Conservation (phyloP, 495 filamentous ascomycete species). For the Tuber microsphaerosporum region DNA sequence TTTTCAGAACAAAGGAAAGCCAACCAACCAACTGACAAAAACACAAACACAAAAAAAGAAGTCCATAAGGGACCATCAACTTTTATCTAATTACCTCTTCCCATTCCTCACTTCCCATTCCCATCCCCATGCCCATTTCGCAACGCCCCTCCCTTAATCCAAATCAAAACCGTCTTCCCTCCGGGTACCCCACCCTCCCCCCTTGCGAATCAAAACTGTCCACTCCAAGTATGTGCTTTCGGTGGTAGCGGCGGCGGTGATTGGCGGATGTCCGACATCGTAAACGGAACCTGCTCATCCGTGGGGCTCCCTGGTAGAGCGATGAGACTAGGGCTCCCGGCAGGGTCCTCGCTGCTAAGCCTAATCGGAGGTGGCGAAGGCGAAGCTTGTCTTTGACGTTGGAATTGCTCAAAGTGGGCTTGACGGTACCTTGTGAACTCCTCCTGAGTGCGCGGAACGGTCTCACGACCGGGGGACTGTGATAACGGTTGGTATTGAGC, state of each 20-base stretch:
- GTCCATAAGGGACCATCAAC: background rate
- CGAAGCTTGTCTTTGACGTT: background rate
- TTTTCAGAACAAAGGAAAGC: background rate
- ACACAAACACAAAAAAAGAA: background rate
- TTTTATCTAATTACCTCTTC: background rate
- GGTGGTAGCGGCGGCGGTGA: background rate
- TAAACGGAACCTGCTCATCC: background rate
- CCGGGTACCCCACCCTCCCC: background rate
- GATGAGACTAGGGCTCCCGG: background rate
- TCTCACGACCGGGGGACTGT: background rate
- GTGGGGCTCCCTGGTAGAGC: background rate
- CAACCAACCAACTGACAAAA: background rate
- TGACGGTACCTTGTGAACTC: background rate
- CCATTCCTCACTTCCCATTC: background rate
- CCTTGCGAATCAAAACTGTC: background rate
- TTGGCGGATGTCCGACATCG: background rate
- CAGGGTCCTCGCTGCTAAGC: background rate
- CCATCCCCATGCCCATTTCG: background rate
- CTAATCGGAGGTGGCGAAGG: background rate
- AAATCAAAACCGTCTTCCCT: background rate
- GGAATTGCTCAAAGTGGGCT: conserved; percentile 3
- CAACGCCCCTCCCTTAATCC: background rate
- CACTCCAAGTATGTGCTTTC: background rate
- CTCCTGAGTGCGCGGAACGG: conserved; percentile 1
- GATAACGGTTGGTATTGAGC: background rate